Evolutionary conservation across 73 alveolate genomes (phyloP).

Genomic region (Blepharisma stoltei): DNA sequence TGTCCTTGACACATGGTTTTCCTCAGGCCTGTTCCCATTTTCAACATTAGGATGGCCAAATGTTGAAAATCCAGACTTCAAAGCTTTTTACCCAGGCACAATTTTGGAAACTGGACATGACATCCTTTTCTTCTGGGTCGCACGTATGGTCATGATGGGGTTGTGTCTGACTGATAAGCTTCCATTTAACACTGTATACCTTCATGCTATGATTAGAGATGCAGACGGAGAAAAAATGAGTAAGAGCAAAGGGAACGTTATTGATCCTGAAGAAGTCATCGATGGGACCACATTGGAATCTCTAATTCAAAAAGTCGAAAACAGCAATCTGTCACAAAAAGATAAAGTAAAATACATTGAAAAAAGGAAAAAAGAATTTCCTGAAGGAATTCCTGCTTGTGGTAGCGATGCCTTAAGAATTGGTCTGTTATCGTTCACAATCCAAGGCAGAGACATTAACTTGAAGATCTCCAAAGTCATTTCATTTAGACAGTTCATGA

Average conservation of each 20-base stretch:
- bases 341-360: conserved; percentile 69
- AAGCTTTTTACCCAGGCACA: conserved; percentile 96
- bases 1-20: conserved; percentile 99
- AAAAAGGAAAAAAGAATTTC: conserved; percentile 85
- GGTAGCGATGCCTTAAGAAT: conserved; percentile 99
- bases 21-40: conserved; percentile 98
- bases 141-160: conserved; percentile 98
- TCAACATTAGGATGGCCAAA: conserved; percentile 99
- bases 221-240: conserved; percentile 94
- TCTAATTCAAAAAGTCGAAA: conserved; percentile 71
- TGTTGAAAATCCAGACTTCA: conserved; percentile 79
- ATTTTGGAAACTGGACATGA: conserved; percentile 98
- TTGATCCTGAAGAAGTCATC: conserved; percentile 97
- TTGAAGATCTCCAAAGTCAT: conserved; percentile 92
- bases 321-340: conserved; percentile 88
- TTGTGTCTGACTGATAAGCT: conserved; percentile 87
- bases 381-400: conserved; percentile 95
- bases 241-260: conserved; percentile 96
- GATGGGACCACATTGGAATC: conserved; percentile 84
- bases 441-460: conserved; percentile 87
- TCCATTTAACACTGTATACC: conserved; percentile 95
- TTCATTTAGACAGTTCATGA: conserved; percentile 93
- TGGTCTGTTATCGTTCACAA: conserved; percentile 92
- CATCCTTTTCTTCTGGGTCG: conserved; percentile 98
- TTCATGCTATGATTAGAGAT: conserved; percentile 94